phyloP scores from a whole-genome alignment of 2,329 filamentous ascomycete species.

The Phialophora chinensis region DNA sequence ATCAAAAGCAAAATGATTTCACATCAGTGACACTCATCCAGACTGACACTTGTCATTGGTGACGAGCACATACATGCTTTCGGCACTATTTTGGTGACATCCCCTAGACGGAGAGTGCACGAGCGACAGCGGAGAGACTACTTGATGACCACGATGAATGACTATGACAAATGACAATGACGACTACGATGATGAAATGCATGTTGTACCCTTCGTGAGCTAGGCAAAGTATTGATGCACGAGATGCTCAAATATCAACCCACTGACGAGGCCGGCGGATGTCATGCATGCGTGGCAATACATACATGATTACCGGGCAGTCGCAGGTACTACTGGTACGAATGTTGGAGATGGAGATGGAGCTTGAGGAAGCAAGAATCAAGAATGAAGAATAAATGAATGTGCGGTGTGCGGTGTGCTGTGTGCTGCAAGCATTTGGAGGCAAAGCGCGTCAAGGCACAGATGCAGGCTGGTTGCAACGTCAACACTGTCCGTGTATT shows the following conservation, averaged over 20 bases:
- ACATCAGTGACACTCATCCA: neutral
- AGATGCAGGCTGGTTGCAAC: neutral
- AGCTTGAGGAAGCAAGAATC: too few species aligned
- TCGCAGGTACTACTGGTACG: too few species aligned
- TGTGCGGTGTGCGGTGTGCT: too few species aligned
- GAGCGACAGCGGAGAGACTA: neutral
- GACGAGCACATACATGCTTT: neutral
- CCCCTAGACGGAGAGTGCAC: neutral
- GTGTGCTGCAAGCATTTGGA: neutral
- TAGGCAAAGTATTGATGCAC: neutral
- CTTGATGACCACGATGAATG: neutral
- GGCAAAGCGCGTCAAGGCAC: neutral
- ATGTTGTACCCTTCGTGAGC: neutral
- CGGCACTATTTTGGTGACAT: neutral
- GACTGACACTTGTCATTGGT: neutral
- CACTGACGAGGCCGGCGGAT: too few species aligned
- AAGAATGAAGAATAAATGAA: too few species aligned
- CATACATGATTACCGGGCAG: too few species aligned
- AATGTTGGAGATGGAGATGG: too few species aligned
- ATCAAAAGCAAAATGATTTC: neutral
- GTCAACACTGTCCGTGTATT: too few species aligned
- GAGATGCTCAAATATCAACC: neutral
- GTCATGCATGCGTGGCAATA: too few species aligned
- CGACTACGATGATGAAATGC: neutral
- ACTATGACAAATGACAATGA: neutral